phyloP scores from a whole-genome alignment of 2,329 filamentous ascomycete species.

The Diplodia sapinea region DNA sequence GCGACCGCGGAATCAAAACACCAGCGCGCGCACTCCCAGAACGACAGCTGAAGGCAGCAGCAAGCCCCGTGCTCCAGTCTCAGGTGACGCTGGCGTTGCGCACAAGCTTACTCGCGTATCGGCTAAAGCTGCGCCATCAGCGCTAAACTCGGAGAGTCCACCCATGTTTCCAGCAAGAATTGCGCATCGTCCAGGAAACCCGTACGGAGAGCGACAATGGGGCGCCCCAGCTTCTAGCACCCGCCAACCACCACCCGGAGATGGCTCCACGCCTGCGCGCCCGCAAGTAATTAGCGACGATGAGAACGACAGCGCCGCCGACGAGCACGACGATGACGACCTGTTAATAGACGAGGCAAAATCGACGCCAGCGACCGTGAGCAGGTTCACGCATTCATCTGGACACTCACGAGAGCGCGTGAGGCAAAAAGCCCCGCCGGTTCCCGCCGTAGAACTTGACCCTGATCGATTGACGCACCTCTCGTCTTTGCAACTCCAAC shows the following conservation, averaged over 20 bases:
- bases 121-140: slow-evolving; percentile 16
- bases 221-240: background rate
- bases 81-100: slow-evolving; percentile 14
- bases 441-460: background rate
- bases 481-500: background rate
- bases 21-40: slow-evolving; percentile 18
- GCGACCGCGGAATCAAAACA: slow-evolving; percentile 27
- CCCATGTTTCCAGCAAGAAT: slow-evolving; percentile 13
- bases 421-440: background rate
- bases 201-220: slow-evolving; percentile 15
- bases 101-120: slow-evolving; percentile 13
- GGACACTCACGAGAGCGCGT: background rate
- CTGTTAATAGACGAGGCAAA: slow-evolving; percentile 15
- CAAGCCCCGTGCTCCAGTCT: slow-evolving; percentile 18
- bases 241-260: background rate
- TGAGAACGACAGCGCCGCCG: background rate
- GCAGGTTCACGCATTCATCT: background rate
- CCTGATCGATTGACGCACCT: background rate
- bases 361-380: slow-evolving; percentile 4
- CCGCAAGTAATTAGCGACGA: slow-evolving; percentile 16
- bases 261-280: slow-evolving; percentile 4
- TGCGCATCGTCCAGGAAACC: slow-evolving; percentile 25
- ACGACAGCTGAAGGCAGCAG: slow-evolving; percentile 12
- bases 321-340: slow-evolving; percentile 3
- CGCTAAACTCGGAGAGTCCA: slow-evolving; percentile 18